Conservation (phyloP, 306 rosid species). For the Vigna mungo region DNA sequence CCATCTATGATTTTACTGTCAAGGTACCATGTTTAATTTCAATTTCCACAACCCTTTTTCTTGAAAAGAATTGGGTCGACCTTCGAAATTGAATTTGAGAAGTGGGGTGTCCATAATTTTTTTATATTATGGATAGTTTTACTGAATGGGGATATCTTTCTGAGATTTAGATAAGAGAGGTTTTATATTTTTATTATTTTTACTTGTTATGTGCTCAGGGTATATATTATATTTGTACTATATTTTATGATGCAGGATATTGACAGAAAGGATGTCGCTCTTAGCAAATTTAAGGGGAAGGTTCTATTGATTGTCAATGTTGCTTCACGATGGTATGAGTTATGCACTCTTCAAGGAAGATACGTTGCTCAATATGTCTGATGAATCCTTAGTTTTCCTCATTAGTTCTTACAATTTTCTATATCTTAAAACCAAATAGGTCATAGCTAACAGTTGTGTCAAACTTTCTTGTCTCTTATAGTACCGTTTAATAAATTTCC, state of each 20-base stretch:
- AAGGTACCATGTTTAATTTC: constrained; percentile 59
- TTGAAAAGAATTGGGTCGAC: constrained; percentile 5
- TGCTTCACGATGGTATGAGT: constrained; percentile 90
- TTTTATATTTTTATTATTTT: neutral
- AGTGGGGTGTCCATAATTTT: neutral
- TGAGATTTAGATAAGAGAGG: neutral
- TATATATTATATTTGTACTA: constrained; percentile 12
- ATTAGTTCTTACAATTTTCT: neutral
- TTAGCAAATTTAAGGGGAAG: constrained; percentile 89
- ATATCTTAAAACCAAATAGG: too few species aligned
- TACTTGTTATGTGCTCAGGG: neutral
- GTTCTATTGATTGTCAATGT: constrained; percentile 93
- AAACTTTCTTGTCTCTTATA: constrained; percentile 34
- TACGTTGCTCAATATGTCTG: constrained; percentile 8
- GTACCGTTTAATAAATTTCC: constrained; percentile 32
- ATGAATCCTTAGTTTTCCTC: neutral
- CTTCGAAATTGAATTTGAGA: constrained; percentile 31
- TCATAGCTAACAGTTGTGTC: neutral
- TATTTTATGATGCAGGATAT: constrained; percentile 71
- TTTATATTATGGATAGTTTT: neutral
- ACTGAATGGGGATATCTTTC: neutral
- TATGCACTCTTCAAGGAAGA: constrained; percentile 39
- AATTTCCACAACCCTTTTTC: neutral
- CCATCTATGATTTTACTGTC: constrained; percentile 81
- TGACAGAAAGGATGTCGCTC: constrained; percentile 81